These are phyloP conservation scores for Orobanche coerulescens DNA, from an alignment of 257 asterid genomes.

Conservation along the genomic window DNA sequence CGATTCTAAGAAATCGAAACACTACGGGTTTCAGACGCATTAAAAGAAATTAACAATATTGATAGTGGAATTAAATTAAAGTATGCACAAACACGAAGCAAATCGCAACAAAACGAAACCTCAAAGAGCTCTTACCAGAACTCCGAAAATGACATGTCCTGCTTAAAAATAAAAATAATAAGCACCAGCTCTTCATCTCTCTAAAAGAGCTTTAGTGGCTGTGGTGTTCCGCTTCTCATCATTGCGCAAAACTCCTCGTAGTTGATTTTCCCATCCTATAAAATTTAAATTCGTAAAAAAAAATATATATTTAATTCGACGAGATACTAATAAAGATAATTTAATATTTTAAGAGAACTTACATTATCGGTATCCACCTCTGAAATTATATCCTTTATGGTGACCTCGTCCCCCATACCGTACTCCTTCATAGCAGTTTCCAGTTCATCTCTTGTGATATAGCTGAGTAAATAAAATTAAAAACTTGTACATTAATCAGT, in stretches of 20 bases:
- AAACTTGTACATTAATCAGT: background rate
- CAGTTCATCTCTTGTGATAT: conserved; percentile 73
- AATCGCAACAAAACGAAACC: conserved; percentile 13
- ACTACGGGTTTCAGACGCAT: background rate
- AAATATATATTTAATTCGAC: background rate
- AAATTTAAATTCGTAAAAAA: conserved; percentile 10
- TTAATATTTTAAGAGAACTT: conserved; percentile 22
- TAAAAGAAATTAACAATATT: background rate
- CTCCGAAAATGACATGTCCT: background rate
- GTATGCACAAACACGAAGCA: conserved; percentile 10
- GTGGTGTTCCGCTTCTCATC: conserved; percentile 55
- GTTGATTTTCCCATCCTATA: conserved; percentile 51
- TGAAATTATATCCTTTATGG: conserved; percentile 68
- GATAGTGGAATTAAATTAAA: background rate
- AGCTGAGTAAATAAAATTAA: conserved; percentile 31
- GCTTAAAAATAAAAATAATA: no score
- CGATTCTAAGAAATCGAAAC: background rate
- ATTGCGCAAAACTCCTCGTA: conserved; percentile 55
- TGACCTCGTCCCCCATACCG: conserved; percentile 72
- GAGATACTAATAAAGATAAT: background rate
- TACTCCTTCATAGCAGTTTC: conserved; percentile 79
- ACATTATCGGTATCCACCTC: conserved; percentile 90
- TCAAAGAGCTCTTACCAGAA: conserved; percentile 13
- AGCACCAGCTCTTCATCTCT: no score
- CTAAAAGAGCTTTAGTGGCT: conserved; percentile 34